These are phyloP conservation scores for Pachysandra terminalis DNA, from an alignment of 164 flowering plant genomes.

Conservation along the genomic window DNA sequence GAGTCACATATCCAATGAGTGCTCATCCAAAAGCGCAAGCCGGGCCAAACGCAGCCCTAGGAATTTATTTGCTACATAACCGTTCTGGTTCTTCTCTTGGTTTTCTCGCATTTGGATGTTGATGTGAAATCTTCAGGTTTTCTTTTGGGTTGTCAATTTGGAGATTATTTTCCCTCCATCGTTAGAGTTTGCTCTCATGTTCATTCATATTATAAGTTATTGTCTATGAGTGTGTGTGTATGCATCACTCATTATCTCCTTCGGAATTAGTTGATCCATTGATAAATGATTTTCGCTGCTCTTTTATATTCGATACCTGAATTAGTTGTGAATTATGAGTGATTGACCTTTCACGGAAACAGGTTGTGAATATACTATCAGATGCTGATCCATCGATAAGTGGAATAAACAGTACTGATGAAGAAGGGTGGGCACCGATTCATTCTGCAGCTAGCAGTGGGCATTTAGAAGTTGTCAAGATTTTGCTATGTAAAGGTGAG, in stretches of 20 bases:
- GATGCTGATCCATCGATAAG: constrained; percentile 41
- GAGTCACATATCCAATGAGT: too few species aligned
- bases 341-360: constrained; percentile 5
- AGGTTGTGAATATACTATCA: constrained; percentile 58
- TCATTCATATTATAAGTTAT: too few species aligned
- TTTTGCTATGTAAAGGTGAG: constrained; percentile 58
- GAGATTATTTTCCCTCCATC: neutral
- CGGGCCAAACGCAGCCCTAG: too few species aligned
- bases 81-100: neutral
- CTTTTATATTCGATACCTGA: neutral
- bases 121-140: neutral
- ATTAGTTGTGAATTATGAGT: neutral
- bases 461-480: constrained; percentile 52
- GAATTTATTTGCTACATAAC: too few species aligned
- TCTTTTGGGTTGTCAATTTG: neutral
- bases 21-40: too few species aligned
- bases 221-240: too few species aligned
- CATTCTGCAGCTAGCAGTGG: constrained; percentile 95
- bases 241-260: too few species aligned
- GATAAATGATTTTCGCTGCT: too few species aligned
- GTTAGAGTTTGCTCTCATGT: too few species aligned
- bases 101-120: neutral
- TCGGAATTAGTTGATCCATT: too few species aligned
- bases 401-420: constrained; percentile 65
- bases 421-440: constrained; percentile 96